Evolutionary conservation across 352 stramenopile genomes (phyloP).

Genomic region (Pythium apleroticum): DNA sequence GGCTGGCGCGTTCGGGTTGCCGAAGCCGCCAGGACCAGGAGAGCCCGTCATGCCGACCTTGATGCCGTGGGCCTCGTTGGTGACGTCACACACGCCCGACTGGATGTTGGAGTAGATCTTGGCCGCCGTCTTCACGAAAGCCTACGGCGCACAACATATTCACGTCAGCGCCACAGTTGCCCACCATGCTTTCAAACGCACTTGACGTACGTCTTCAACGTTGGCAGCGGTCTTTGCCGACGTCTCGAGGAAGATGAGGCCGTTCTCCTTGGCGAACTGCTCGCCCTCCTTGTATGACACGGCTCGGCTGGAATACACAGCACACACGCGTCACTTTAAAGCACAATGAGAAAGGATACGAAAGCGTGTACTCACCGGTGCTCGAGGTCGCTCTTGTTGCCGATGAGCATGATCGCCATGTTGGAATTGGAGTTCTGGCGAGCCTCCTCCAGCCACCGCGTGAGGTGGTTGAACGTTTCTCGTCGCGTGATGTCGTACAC

Average conservation of each 20-base stretch:
- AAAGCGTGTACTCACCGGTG: constrained; percentile 51
- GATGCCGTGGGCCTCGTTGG: constrained; percentile 92
- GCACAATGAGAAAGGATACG: too few species aligned
- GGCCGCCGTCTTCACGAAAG: constrained; percentile 94
- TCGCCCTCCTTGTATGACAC: constrained; percentile 98
- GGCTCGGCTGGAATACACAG: constrained; percentile 54
- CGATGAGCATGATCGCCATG: constrained; percentile 99
- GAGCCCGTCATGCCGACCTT: constrained; percentile 89
- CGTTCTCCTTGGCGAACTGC: constrained; percentile 98
- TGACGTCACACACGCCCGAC: constrained; percentile 93
- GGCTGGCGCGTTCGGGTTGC: constrained; percentile 66
- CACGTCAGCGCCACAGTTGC: not conserved
- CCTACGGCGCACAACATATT: constrained; percentile 35
- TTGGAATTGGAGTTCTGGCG: constrained; percentile 98
- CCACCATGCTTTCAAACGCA: constrained; percentile 26
- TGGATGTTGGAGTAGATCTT: constrained; percentile 97
- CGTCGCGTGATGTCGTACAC: constrained; percentile 99
- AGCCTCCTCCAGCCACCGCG: constrained; percentile 98
- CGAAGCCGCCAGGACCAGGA: constrained; percentile 72
- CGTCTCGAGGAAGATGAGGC: constrained; percentile 99
- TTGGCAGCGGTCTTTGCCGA: constrained; percentile 99
- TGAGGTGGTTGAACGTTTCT: constrained; percentile 99
- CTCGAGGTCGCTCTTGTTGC: constrained; percentile 98
- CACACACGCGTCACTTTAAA: not conserved
- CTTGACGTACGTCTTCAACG: constrained; percentile 94